Evolutionary conservation across 2,329 filamentous ascomycete genomes (phyloP).

Genomic region (Aspergillus sojae): DNA sequence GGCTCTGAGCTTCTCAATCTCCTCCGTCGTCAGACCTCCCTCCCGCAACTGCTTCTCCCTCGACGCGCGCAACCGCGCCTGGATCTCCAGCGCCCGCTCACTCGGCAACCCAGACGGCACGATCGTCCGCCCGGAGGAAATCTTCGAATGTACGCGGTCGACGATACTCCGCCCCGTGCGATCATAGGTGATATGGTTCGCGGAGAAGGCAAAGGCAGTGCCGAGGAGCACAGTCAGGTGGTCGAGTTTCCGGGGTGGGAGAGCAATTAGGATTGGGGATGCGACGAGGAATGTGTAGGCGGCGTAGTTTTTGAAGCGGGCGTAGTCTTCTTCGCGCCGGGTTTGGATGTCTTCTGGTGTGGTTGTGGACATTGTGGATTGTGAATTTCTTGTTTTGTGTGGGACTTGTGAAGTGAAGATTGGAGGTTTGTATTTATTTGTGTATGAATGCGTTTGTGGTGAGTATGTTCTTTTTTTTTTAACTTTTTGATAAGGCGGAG

Average conservation of each 20-base stretch:
- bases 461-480: no score
- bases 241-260: slow-evolving; percentile 44
- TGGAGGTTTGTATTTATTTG: no score
- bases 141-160: slow-evolving; percentile 32
- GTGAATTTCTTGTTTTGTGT: no score
- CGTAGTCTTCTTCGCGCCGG: slow-evolving; percentile 39
- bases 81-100: slow-evolving; percentile 38
- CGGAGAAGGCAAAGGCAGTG: slow-evolving; percentile 43
- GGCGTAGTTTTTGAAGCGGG: slow-evolving; percentile 44
- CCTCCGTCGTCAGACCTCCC: slow-evolving; percentile 25
- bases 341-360: slow-evolving; percentile 1
- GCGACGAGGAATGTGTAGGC: slow-evolving; percentile 41
- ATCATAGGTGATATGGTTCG: slow-evolving; percentile 43
- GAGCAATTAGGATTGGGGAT: slow-evolving; percentile 34
- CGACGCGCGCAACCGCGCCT: slow-evolving; percentile 32
- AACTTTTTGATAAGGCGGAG: no score
- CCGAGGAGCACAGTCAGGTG: slow-evolving; percentile 41
- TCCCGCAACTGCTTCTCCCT: slow-evolving; percentile 30
- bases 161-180: slow-evolving; percentile 38
- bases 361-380: no score
- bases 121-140: slow-evolving; percentile 24
- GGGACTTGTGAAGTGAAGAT: no score
- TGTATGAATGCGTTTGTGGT: no score
- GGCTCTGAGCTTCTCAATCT: slow-evolving; percentile 38
- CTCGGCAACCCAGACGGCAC: slow-evolving; percentile 29